Base-by-base conservation (phyloP, 768 basidiomycete genomes). In the Calocera viscosa region DNA sequence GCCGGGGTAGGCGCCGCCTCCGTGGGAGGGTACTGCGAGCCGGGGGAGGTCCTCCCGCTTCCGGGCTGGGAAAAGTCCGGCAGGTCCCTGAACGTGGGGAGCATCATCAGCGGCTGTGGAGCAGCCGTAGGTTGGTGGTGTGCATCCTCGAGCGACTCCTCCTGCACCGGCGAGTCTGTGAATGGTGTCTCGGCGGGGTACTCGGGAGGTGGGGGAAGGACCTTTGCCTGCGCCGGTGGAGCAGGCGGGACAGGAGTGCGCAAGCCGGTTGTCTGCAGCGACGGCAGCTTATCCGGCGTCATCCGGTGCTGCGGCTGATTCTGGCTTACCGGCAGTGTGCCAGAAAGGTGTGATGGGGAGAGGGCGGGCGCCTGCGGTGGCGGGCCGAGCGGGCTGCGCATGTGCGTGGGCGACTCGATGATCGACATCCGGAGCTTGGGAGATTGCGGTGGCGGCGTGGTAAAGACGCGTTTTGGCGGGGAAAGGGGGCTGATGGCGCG, bases 361-460 rank as follows among this genome's bases (percentile, higher is more conserved):
- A 60, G 11, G 2, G 53, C 53, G 7, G 53, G 53, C 10, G 53
- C 53, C 10, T 11, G 11, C 10, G 53, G 53, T 26, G 53, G 53
- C 7, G 53, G 53, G 24, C 53, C 30, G 53, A 60, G 53, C 53
- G 53, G 53, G 53, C 53, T 60, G 53, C 53, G 53, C 53, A 26
- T 26, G 22, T 16, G 26, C 30, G 11, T 60, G 26, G 53, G 53
- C 14, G 53, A 60, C 53, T 60, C 53, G 53, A 60, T 2, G 2
- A 22, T 28, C 24, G 53, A 26, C 8, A 26, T 8, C 8, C 53
- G 53, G 26, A 60, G 26, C 30, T 60, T 60, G 53, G 53, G 53
- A 5, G 53, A 26, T 19, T 60, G 53, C 2, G 53, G 53, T 60
- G 53, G 53, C 14, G 53, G 53, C 7, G 53, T 60, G 5, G 53